phyloP scores from a whole-genome alignment of 2,329 filamentous ascomycete genomes.

The Didymella arachidicola region DNA sequence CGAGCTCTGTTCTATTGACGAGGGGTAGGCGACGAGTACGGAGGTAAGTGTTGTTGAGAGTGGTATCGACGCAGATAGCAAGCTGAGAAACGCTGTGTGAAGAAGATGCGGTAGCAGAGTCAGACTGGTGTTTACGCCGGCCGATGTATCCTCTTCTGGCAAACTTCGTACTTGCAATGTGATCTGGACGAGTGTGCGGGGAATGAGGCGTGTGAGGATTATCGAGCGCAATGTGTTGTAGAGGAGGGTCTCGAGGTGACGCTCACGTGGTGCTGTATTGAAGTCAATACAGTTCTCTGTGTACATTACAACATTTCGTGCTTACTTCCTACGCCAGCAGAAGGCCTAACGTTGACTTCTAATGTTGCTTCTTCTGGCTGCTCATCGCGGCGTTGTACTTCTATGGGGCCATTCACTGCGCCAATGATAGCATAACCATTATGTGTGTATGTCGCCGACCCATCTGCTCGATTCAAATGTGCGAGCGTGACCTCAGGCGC shows the following conservation, averaged over 20 bases:
- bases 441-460: conserved; percentile 78
- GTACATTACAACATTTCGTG: neutral
- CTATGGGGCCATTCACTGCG: conserved; percentile 90
- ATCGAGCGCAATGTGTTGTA: conserved; percentile 76
- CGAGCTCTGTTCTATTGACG: conserved; percentile 66
- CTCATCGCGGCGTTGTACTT: conserved; percentile 87
- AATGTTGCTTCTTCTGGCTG: conserved; percentile 89
- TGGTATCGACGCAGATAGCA: conserved; percentile 84
- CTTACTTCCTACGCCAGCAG: conserved; percentile 81
- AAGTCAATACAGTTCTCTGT: neutral
- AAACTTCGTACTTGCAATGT: conserved; percentile 77
- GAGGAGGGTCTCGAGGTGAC: conserved; percentile 81
- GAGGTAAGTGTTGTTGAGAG: conserved; percentile 80
- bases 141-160: conserved; percentile 72
- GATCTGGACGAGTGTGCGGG: conserved; percentile 79
- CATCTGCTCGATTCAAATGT: conserved; percentile 74
- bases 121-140: conserved; percentile 71
- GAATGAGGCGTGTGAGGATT: conserved; percentile 77
- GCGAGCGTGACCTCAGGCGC: conserved; percentile 44
- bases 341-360: conserved; percentile 88
- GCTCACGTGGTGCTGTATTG: conserved; percentile 55
- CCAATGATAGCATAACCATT: conserved; percentile 82
- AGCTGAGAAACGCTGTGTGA: conserved; percentile 81
- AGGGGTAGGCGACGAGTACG: conserved; percentile 79
- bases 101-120: conserved; percentile 81